Evolutionary conservation across 2,329 filamentous ascomycete genomes (phyloP).

Genomic region (Colletotrichum australisinense): DNA sequence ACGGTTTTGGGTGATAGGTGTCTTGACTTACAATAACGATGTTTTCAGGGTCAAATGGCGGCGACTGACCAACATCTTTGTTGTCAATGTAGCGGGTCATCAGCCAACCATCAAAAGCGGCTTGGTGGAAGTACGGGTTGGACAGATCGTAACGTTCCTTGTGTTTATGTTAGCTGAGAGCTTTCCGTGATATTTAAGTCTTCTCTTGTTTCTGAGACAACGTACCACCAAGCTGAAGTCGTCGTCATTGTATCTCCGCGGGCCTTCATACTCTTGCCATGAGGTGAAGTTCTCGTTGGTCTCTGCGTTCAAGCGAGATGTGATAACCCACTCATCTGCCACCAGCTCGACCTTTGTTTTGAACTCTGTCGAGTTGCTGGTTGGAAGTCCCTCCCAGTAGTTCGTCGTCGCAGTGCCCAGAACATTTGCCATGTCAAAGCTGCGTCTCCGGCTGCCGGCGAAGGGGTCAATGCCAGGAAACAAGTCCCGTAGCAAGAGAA

Average conservation of each 20-base stretch:
- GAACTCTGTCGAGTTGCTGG: neutral
- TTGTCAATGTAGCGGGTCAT: conserved; percentile 10
- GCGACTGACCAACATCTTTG: neutral
- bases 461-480: conserved; percentile 19
- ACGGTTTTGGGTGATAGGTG: neutral
- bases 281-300: conserved; percentile 13
- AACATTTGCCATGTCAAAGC: conserved; percentile 14
- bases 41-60: neutral
- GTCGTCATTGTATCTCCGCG: neutral
- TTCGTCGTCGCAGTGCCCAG: conserved; percentile 14
- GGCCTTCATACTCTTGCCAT: conserved; percentile 23
- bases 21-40: conserved; percentile 18
- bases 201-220: too few species aligned
- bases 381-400: neutral
- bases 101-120: conserved; percentile 21
- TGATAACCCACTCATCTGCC: conserved; percentile 16
- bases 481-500: conserved; percentile 12
- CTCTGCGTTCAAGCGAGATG: conserved; percentile 5
- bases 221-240: conserved; percentile 6
- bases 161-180: neutral
- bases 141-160: conserved; percentile 23
- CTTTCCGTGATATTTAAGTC: too few species aligned
- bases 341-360: neutral
- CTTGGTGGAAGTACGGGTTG: conserved; percentile 9
- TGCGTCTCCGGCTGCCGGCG: conserved; percentile 13